These are phyloP conservation scores for Penicillium verrucosum DNA, from an alignment of 2,329 filamentous ascomycete species.

Conservation along the genomic window DNA sequence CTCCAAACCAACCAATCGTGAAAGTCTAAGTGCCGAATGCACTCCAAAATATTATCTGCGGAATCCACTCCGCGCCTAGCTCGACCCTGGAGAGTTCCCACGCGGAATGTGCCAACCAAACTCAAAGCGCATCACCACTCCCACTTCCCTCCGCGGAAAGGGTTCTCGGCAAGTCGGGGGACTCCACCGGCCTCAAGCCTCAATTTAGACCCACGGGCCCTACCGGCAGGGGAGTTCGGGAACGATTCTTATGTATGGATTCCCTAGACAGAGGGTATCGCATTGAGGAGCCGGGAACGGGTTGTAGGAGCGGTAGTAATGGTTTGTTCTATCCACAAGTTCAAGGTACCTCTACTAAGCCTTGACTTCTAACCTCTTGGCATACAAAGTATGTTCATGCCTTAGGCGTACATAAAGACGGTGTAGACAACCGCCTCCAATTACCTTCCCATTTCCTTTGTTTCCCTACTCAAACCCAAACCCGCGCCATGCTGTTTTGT, in stretches of 20 bases:
- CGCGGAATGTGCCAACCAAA: background rate
- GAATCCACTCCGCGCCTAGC: background rate
- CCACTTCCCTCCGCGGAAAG: slow-evolving; percentile 12
- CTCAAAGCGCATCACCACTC: background rate
- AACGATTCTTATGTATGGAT: background rate
- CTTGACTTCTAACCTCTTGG: background rate
- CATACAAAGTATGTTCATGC: too few relatives aligned
- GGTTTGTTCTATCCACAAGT: background rate
- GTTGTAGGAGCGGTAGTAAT: background rate
- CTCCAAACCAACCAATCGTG: background rate
- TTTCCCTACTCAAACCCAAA: too few relatives aligned
- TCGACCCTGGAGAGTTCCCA: background rate
- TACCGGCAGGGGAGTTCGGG: slow-evolving; percentile 15
- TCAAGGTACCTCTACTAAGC: background rate
- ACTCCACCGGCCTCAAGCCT: background rate
- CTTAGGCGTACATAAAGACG: too few relatives aligned
- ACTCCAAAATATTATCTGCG: background rate
- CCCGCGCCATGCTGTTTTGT: too few relatives aligned
- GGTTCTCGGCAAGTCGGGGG: slow-evolving; percentile 9
- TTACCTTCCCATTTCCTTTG: too few relatives aligned
- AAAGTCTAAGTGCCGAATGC: background rate
- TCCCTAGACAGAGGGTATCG: slow-evolving; percentile 5
- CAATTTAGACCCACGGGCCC: background rate
- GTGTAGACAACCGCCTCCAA: too few relatives aligned
- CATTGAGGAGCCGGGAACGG: background rate